Conservation (phyloP, 495 filamentous ascomycete species). For the Xylaria nigripes region DNA sequence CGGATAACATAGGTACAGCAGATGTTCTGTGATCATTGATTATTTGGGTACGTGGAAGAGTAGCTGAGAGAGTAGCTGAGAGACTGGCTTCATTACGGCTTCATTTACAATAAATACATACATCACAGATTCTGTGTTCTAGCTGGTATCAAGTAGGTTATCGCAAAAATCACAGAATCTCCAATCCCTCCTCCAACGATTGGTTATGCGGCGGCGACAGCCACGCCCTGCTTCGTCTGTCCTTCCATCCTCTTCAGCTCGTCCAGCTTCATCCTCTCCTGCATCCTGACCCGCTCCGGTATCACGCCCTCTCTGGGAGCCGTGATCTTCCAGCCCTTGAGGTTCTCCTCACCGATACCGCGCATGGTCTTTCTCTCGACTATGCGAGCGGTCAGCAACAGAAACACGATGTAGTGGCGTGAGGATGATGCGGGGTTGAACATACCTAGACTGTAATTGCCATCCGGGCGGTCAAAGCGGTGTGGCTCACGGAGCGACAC, state of each 20-base stretch:
- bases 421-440: background rate
- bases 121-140: no score
- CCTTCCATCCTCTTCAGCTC: slow-evolving; percentile 36
- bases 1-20: no score
- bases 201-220: slow-evolving; percentile 15
- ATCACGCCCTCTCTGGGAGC: slow-evolving; percentile 40
- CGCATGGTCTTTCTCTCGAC: slow-evolving; percentile 60
- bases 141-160: no score
- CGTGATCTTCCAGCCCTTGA: slow-evolving; percentile 56
- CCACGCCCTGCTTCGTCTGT: slow-evolving; percentile 12
- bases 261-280: slow-evolving; percentile 44
- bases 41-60: no score
- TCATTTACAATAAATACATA: no score
- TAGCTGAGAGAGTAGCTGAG: no score
- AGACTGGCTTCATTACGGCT: no score
- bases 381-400: background rate
- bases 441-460: slow-evolving; percentile 46
- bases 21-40: no score
- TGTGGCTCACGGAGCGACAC: slow-evolving; percentile 57
- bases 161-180: background rate
- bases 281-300: slow-evolving; percentile 33
- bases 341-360: slow-evolving; percentile 44
- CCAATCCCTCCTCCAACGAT: no score
- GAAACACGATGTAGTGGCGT: background rate
- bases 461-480: slow-evolving; percentile 52